Evolutionary conservation across 257 asterid genomes (phyloP), one percentile per base, ranked within the genome.

Genomic region (Capsicum baccatum): DNA sequence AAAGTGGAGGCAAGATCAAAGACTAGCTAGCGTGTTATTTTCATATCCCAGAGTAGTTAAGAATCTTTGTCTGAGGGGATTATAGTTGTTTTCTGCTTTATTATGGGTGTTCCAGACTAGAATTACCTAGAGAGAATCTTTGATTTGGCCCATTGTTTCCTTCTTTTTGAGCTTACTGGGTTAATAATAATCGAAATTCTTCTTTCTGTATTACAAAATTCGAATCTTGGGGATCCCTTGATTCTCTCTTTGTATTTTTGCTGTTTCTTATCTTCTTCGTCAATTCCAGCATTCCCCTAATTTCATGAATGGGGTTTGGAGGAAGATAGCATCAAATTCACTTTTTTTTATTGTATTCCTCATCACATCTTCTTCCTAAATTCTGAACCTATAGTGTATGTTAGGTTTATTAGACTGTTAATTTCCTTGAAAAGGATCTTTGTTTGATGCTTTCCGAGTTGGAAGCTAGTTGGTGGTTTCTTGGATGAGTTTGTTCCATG

Each of bases 401-500:
- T 60, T 83, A 39, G 79, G 83, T 67, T 70, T 52, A 84, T 21
- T 67, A 35, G 56, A 81, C 74, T 35, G 62, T 55, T 15, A 19
- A 11, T 80, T 60, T 78, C 26, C 63, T 14, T 7, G 62, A 80
- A 60, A 59, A 60, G 73, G 58, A 74, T 26, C 39, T 60, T 47
- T 66, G 26, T 39, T 39, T 39, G 44, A 39, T 39, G 44, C 44
- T 39, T 39, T 39, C 44, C 5, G 5, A 39, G 44, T 39, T 39
- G 44, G 44, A 39, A 39, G 44, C 44, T 3, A 26, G 81, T 84
- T 84, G 5, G 63, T 79, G 86, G 87, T 82, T 85, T 66, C 73
- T 82, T 89, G 88, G 91, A 97, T 97, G 99, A 97, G 89, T 92
- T 91, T 97, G 80, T 84, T 93, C 86, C 89, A 94, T 89, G 90